phyloP scores from a whole-genome alignment of 1,139 yeast genomes.

The Cylindricascospora bacillispora region DNA sequence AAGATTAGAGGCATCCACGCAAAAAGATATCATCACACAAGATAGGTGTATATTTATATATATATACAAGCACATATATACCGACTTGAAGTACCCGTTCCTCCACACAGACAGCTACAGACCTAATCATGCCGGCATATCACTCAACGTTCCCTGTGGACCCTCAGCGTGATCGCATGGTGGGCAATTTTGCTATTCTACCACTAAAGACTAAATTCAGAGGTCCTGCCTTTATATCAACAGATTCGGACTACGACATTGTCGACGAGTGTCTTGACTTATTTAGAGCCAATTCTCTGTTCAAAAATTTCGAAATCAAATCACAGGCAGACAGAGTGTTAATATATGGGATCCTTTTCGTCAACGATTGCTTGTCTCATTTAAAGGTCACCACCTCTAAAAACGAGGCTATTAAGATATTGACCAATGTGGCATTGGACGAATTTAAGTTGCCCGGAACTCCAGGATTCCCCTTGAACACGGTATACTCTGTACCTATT shows the following conservation, averaged over 20 bases:
- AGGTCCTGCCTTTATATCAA: conserved; percentile 78
- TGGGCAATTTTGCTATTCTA: conserved; percentile 60
- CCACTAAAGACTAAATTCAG: conserved; percentile 76
- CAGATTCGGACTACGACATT: conserved; percentile 74
- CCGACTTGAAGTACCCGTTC: too few relatives aligned
- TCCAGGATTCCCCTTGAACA: conserved; percentile 81
- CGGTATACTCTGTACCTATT: conserved; percentile 62
- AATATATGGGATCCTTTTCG: conserved; percentile 87
- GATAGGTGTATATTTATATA: too few relatives aligned
- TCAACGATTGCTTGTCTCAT: conserved; percentile 70
- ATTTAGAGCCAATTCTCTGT: conserved; percentile 90
- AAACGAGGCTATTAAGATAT: conserved; percentile 57
- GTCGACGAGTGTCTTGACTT: conserved; percentile 83
- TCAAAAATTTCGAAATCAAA: conserved; percentile 91
- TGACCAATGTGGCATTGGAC: conserved; percentile 79
- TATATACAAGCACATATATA: too few relatives aligned
- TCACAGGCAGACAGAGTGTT: conserved; percentile 92
- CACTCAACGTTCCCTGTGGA: conserved; percentile 83
- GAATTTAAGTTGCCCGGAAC: conserved; percentile 91
- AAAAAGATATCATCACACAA: too few relatives aligned
- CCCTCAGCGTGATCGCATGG: conserved; percentile 36
- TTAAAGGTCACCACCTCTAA: conserved; percentile 35
- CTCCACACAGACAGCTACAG: neutral
- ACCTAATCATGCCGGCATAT: conserved; percentile 41
- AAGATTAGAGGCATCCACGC: too few relatives aligned